Evolutionary conservation across 2,329 filamentous ascomycete species (phyloP).

Genomic region (Penicillium sclerotiorum): DNA sequence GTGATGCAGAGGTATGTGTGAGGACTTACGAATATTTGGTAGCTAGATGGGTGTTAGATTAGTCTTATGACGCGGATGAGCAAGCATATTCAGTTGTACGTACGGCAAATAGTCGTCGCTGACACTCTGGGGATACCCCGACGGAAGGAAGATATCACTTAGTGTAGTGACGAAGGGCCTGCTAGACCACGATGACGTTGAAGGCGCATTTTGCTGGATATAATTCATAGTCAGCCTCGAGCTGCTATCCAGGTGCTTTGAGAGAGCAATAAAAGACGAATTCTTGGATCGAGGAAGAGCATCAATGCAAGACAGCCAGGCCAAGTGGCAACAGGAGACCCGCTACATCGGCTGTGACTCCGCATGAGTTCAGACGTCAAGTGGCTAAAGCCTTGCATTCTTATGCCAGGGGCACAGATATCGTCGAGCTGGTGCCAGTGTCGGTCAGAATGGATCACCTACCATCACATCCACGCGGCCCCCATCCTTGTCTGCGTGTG

Average conservation of each 20-base stretch:
- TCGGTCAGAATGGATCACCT: slow-evolving; percentile 20
- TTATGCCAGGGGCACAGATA: no score
- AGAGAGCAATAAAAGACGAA: no score
- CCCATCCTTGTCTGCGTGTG: slow-evolving; percentile 20
- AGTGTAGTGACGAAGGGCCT: slow-evolving; percentile 41
- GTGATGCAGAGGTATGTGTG: not conserved
- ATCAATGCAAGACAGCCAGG: not conserved
- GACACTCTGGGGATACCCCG: slow-evolving; percentile 86
- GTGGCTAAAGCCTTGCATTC: not conserved
- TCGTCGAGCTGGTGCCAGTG: no score
- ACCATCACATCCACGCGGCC: slow-evolving; percentile 51
- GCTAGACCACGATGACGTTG: slow-evolving; percentile 25
- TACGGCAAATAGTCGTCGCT: slow-evolving; percentile 79
- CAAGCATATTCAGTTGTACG: slow-evolving; percentile 8
- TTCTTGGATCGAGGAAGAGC: no score
- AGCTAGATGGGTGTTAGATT: slow-evolving; percentile 49
- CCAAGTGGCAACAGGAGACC: not conserved
- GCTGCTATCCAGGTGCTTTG: no score
- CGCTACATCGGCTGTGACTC: not conserved
- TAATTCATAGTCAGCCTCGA: no score
- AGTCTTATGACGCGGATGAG: slow-evolving; percentile 6
- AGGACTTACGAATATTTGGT: slow-evolving; percentile 66
- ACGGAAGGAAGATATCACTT: slow-evolving; percentile 78
- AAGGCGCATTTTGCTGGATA: not conserved
- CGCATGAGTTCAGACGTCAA: not conserved